Conservation (phyloP, 495 filamentous ascomycete genomes). For the Lasiosphaeria hispida region DNA sequence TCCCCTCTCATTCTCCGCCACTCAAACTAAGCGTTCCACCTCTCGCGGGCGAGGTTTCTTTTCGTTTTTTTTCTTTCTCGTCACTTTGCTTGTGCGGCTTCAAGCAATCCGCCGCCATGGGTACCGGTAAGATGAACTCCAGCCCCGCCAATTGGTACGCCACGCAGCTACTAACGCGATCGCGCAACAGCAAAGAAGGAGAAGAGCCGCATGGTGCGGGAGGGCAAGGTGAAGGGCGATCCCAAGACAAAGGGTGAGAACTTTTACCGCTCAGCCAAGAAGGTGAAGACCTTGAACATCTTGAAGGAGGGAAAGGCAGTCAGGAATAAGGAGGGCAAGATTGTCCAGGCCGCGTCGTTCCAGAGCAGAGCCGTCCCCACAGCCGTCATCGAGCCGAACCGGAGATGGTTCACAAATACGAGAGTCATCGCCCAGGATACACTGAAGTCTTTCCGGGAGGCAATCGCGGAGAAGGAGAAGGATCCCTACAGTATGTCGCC, state of each 20-base stretch:
- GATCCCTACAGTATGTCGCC: conserved; percentile 67
- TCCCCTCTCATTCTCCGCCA: not conserved
- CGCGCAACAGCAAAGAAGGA: conserved; percentile 75
- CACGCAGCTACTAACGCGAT: conserved; percentile 7
- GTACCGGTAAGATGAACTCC: conserved; percentile 52
- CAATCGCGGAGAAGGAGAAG: conserved; percentile 81
- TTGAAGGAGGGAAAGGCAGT: conserved; percentile 75
- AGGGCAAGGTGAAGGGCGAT: conserved; percentile 81
- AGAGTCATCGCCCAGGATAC: conserved; percentile 61
- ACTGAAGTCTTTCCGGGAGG: conserved; percentile 80
- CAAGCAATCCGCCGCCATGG: conserved; percentile 58
- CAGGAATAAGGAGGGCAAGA: conserved; percentile 67
- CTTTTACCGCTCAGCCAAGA: conserved; percentile 67
- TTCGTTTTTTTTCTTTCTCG: conserved; percentile 10
- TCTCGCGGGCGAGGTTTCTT: conserved; percentile 27
- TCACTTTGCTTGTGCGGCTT: conserved; percentile 9
- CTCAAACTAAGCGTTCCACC: not conserved
- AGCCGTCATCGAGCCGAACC: conserved; percentile 88
- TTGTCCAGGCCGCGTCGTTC: conserved; percentile 80
- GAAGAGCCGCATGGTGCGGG: conserved; percentile 66
- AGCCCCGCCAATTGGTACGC: not conserved
- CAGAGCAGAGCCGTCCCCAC: conserved; percentile 71
- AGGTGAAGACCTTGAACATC: conserved; percentile 81
- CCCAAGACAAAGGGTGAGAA: conserved; percentile 86
- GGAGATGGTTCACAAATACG: conserved; percentile 67